Percentiles rank a stretch among this genome's conserved stretches.
phyloP scores from a whole-genome alignment of 2,329 filamentous ascomycete genomes.

The Colletotrichum sp. region DNA sequence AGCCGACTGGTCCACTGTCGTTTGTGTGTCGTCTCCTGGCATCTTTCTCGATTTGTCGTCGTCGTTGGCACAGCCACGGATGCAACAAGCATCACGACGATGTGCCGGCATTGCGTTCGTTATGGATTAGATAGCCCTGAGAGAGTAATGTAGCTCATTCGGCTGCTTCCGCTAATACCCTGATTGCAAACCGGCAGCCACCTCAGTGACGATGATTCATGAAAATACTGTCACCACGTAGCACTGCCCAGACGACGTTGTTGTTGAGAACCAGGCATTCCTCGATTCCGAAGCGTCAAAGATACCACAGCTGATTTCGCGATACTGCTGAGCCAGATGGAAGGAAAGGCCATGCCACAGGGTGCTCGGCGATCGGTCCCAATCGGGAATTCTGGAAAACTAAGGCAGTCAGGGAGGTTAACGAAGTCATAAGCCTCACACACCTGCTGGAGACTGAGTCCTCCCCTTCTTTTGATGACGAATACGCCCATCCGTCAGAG shows the following conservation, averaged over 20 bases:
- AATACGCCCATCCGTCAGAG: neutral
- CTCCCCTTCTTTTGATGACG: neutral
- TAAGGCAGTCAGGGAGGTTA: accelerated
- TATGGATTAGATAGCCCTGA: neutral
- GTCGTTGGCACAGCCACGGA: neutral
- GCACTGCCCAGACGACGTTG: neutral
- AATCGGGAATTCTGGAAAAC: neutral
- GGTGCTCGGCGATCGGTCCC: too few species aligned
- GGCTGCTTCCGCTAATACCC: neutral
- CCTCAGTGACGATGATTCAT: neutral
- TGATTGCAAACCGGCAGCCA: neutral
- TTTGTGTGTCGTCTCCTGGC: neutral
- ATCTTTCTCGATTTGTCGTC: neutral
- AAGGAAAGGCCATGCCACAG: neutral
- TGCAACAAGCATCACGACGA: neutral
- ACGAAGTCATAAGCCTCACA: accelerated
- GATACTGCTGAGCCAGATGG: neutral
- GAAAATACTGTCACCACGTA: neutral
- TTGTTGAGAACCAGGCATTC: neutral
- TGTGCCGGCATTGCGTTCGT: neutral
- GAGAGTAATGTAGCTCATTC: neutral
- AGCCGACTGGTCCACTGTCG: neutral
- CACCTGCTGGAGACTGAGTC: neutral
- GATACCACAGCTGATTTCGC: too few species aligned
- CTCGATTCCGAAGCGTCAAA: neutral